Evolutionary conservation across 1,284 basidiomycete species (phyloP).

Genomic region (Tilletia caries): DNA sequence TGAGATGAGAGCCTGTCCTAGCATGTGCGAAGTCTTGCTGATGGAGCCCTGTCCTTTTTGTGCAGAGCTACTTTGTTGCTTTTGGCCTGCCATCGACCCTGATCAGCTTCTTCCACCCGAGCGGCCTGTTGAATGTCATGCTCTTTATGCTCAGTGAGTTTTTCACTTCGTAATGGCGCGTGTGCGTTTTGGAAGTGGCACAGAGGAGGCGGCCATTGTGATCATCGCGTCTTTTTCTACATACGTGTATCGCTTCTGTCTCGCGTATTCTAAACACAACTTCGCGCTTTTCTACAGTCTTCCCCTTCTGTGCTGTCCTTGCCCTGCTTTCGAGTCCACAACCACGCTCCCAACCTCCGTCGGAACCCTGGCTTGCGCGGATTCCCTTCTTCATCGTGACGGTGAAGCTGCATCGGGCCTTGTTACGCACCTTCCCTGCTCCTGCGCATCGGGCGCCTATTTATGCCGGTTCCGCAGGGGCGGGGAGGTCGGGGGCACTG

Average conservation of each 20-base stretch:
- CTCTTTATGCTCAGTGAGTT: constrained; percentile 48
- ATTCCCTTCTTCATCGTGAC: constrained; percentile 50
- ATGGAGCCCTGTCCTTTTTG: no score
- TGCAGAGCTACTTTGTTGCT: constrained; percentile 43
- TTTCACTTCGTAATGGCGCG: no score
- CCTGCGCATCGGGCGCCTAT: constrained; percentile 10
- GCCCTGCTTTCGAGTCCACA: constrained; percentile 48
- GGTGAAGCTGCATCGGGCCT: constrained; percentile 20
- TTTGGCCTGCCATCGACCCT: constrained; percentile 50
- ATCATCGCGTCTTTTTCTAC: no score
- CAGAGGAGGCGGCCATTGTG: no score
- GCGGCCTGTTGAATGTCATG: constrained; percentile 49
- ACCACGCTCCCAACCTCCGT: constrained; percentile 33
- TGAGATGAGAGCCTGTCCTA: no score
- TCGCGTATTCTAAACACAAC: no score
- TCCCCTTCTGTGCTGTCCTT: constrained; percentile 37
- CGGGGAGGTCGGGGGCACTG: background rate
- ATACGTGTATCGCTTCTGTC: no score
- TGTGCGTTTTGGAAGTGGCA: no score
- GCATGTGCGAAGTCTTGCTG: no score
- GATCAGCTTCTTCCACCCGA: constrained; percentile 51
- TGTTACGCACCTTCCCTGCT: constrained; percentile 16
- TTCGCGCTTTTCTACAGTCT: background rate
- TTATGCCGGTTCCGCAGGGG: background rate
- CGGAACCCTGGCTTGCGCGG: constrained; percentile 39